Conservation (phyloP, 345 rosid species). For the Limnanthes douglasii region DNA sequence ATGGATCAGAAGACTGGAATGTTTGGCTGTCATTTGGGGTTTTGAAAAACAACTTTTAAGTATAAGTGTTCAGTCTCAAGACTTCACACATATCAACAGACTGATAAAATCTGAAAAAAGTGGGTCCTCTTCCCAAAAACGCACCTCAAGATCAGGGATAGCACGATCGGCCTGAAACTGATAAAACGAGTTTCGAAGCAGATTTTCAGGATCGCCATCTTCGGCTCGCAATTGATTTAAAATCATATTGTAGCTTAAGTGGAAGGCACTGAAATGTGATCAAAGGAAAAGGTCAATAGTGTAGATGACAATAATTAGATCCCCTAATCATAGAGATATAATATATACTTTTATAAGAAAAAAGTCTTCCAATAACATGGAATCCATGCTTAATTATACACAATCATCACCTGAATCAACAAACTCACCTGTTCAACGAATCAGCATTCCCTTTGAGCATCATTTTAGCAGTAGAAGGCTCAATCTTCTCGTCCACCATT, state of each 20-base stretch:
- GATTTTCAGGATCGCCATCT: slow-evolving; percentile 93
- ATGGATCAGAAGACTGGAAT: too few relatives aligned
- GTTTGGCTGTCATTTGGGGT: too few relatives aligned
- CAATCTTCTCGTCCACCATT: slow-evolving; percentile 94
- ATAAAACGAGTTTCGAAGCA: slow-evolving; percentile 90
- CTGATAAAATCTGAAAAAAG: slow-evolving; percentile 9
- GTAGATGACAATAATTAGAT: background rate
- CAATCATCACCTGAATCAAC: background rate
- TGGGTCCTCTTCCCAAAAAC: slow-evolving; percentile 1
- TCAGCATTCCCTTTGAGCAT: slow-evolving; percentile 97
- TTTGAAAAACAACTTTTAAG: too few relatives aligned
- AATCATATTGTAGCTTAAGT: slow-evolving; percentile 96
- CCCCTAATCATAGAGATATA: too few relatives aligned
- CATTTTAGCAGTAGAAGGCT: slow-evolving; percentile 84
- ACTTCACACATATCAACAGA: too few relatives aligned
- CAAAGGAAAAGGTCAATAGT: slow-evolving; percentile 9
- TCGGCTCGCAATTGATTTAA: slow-evolving; percentile 90
- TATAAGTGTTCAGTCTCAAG: too few relatives aligned
- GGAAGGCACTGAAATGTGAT: slow-evolving; percentile 64
- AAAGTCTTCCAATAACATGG: background rate
- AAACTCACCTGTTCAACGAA: slow-evolving; percentile 79
- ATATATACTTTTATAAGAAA: too few relatives aligned
- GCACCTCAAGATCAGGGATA: slow-evolving; percentile 84
- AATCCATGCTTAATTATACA: background rate
- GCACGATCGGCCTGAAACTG: slow-evolving; percentile 96